Percentiles rank a stretch among this genome's conserved stretches.
These are phyloP conservation scores for Pezicula radicicola DNA, from an alignment of 2,329 filamentous ascomycete species.

Conservation along the genomic window DNA sequence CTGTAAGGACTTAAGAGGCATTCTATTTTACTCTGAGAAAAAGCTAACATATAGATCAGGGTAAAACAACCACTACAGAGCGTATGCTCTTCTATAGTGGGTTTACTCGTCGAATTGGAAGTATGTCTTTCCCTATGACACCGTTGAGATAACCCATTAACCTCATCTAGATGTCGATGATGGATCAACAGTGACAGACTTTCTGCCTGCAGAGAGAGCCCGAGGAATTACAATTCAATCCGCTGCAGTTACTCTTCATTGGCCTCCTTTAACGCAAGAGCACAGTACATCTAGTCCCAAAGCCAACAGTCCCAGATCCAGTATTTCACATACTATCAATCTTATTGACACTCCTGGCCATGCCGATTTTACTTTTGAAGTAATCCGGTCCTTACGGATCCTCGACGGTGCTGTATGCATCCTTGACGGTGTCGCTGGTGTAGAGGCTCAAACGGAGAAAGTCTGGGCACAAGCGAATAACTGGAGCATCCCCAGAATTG, in stretches of 20 bases:
- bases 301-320: conserved; percentile 45
- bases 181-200: conserved; percentile 96
- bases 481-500: conserved; percentile 78
- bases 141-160: neutral
- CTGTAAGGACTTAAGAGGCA: conserved; percentile 42
- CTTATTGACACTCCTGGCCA: conserved; percentile 96
- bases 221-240: conserved; percentile 97
- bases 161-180: conserved; percentile 74
- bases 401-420: conserved; percentile 91
- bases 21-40: neutral
- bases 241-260: conserved; percentile 90
- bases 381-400: conserved; percentile 83
- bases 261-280: conserved; percentile 59
- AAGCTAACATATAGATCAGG: conserved; percentile 38
- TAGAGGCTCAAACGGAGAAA: conserved; percentile 95
- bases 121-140: conserved; percentile 30
- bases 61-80: conserved; percentile 98
- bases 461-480: conserved; percentile 90
- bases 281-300: conserved; percentile 8
- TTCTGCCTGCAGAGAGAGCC: conserved; percentile 86
- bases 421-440: conserved; percentile 86
- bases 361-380: conserved; percentile 96
- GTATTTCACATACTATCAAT: conserved; percentile 70
- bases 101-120: conserved; percentile 79
- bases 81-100: conserved; percentile 98